Evolutionary conservation across 2,329 filamentous ascomycete genomes (phyloP).

Genomic region (Periconia sp.): DNA sequence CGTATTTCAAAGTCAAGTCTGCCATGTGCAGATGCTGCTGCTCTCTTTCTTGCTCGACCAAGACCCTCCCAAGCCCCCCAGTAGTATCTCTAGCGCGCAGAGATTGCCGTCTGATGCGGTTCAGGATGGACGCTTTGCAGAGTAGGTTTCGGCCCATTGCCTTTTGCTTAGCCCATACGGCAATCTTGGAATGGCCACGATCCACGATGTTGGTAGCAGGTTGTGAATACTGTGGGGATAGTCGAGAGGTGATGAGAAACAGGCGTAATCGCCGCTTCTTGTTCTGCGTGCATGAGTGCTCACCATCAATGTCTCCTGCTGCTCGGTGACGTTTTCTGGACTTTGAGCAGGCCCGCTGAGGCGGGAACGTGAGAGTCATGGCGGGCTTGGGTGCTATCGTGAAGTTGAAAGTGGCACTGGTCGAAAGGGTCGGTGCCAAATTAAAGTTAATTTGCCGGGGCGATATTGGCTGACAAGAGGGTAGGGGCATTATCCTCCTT

Average conservation of each 20-base stretch:
- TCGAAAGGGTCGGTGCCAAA: conserved; percentile 8
- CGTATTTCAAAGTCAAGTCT: conserved; percentile 31
- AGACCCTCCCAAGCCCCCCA: conserved; percentile 15
- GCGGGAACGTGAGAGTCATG: conserved; percentile 40
- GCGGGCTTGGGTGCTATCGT: conserved; percentile 23
- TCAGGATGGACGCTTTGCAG: conserved; percentile 67
- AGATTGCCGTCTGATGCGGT: conserved; percentile 55
- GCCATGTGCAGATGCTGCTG: conserved; percentile 35
- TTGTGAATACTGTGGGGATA: conserved; percentile 69
- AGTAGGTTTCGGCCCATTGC: conserved; percentile 56
- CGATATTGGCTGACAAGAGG: conserved; percentile 13
- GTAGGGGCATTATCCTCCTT: conserved; percentile 30
- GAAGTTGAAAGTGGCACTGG: conserved; percentile 37
- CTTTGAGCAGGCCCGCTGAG: conserved; percentile 20
- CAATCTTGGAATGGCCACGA: conserved; percentile 56
- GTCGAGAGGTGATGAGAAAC: conserved; percentile 66
- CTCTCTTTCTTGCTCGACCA: conserved; percentile 34
- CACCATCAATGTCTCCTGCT: conserved; percentile 59
- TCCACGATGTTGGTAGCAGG: conserved; percentile 71
- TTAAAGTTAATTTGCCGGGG: conserved; percentile 9
- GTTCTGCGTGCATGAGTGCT: conserved; percentile 52
- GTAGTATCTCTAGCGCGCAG: conserved; percentile 21
- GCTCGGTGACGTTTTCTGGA: conserved; percentile 55
- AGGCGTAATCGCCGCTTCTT: conserved; percentile 70
- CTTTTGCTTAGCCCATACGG: conserved; percentile 51